A percentile compares a stretch with the other conserved stretches of the same genome.
Conservation (phyloP, 768 basidiomycete species). For the Auricularia auricula-judae region DNA sequence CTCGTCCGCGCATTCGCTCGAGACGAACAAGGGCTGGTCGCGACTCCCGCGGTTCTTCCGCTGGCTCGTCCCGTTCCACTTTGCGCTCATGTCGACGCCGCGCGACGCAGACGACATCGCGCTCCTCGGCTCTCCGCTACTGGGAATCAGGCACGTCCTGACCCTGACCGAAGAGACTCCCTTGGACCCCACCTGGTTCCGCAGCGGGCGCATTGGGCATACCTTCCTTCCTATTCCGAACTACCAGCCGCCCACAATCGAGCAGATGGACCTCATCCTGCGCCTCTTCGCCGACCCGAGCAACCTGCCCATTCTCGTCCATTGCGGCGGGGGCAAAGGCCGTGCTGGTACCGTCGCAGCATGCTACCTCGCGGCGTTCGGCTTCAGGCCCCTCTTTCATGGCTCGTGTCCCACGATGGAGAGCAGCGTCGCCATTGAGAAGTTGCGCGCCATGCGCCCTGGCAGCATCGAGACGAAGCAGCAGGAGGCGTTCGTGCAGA, state of each 20-base stretch:
- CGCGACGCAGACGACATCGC: conserved; percentile 37
- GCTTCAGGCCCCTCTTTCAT: conserved; percentile 23
- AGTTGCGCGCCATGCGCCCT: conserved; percentile 40
- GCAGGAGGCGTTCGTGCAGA: conserved; percentile 48
- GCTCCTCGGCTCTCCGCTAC: conserved; percentile 29
- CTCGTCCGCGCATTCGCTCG: not conserved
- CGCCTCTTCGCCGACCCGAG: conserved; percentile 31
- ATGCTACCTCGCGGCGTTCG: conserved; percentile 47
- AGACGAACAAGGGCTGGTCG: not conserved
- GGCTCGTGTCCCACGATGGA: conserved; percentile 34
- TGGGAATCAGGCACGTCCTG: conserved; percentile 48
- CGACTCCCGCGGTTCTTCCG: conserved; percentile 46
- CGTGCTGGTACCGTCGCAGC: conserved; percentile 52
- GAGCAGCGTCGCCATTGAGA: conserved; percentile 35
- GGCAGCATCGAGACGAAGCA: conserved; percentile 45
- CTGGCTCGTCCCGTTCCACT: conserved; percentile 47
- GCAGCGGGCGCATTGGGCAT: conserved; percentile 28
- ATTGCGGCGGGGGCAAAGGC: conserved; percentile 55
- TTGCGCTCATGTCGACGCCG: conserved; percentile 54
- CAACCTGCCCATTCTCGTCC: conserved; percentile 41
- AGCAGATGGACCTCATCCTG: conserved; percentile 50
- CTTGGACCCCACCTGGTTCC: conserved; percentile 36
- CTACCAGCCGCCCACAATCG: conserved; percentile 41
- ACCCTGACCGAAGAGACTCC: conserved; percentile 51
- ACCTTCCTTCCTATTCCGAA: conserved; percentile 48